Percentiles rank a stretch among this genome's conserved stretches.
Conservation (phyloP, 176 grass and related monocot genomes). For the Saccharum spontaneum region DNA sequence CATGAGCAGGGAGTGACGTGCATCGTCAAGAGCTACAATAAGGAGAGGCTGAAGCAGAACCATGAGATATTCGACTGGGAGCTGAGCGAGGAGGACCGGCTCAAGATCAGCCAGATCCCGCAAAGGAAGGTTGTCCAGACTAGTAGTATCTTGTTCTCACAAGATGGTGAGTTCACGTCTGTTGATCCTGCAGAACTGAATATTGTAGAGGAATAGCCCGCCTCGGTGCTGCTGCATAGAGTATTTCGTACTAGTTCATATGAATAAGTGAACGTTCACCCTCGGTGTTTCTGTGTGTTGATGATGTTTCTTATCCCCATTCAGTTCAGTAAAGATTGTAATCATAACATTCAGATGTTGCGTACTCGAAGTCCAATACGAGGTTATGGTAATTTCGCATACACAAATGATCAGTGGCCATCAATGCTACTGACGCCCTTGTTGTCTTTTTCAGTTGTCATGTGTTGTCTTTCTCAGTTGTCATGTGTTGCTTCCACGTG, state of each 20-base stretch:
- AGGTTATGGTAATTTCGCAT: not conserved
- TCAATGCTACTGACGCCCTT: not conserved
- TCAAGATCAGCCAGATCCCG: conserved; percentile 49
- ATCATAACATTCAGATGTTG: not conserved
- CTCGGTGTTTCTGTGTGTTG: no score
- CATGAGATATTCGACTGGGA: conserved; percentile 49
- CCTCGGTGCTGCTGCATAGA: not conserved
- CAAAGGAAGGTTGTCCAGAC: conserved; percentile 31
- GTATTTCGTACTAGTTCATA: not conserved
- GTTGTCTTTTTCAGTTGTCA: not conserved
- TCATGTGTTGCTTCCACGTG: no score
- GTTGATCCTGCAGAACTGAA: conserved; percentile 38
- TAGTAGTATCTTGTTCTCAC: not conserved
- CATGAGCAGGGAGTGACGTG: conserved; percentile 44
- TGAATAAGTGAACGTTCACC: not conserved
- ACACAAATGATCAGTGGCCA: not conserved
- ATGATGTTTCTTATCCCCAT: not conserved
- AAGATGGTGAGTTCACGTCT: conserved; percentile 22
- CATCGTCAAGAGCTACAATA: conserved; percentile 57
- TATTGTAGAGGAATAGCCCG: not conserved
- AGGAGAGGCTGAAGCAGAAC: conserved; percentile 53
- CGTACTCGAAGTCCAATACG: no score
- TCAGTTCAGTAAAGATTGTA: not conserved
- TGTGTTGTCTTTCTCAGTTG: no score
- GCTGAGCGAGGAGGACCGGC: conserved; percentile 38